Evolutionary conservation across 2,329 filamentous ascomycete species (phyloP), one percentile per base, ranked within the genome.

Genomic region (Neopestalotiopsis rosae): DNA sequence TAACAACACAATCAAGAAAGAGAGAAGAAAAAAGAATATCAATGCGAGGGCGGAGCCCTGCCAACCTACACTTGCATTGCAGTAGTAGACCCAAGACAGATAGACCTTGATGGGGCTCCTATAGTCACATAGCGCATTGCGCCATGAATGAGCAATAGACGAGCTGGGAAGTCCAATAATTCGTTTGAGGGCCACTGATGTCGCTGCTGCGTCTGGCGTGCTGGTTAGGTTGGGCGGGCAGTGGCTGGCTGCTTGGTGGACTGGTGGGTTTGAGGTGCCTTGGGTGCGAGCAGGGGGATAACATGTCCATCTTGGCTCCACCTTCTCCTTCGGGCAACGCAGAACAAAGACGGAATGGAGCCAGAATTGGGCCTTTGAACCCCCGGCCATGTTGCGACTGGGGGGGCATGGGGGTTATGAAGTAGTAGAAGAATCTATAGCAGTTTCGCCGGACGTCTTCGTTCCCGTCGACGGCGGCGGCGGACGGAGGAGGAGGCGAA

Each of bases 291-390:
- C 32, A 20, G 30, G 34, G 59, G 59, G 32, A n/a, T 34, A 9
- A 20, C n/a, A 59, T 59, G 24, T 59, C 30, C 32, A n/a, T 9
- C 17, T 34, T 62, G n/a, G 59, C 59, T 62, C 59, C 59, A 62
- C 59, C 59, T 62, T 62, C 59, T 62, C 28, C 30, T 38, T 62
- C 59, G 32, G 34, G 59, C 34, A 62, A 62, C 30, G 30, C 32
- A 62, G 32, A 38, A 30, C 34, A 62, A 38, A 40, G 34, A 28
- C 59, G 59, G n/a, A 62, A 34, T 52, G 45, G 45, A 52, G 45
- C n/a, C 45, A 24, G 45, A 52, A 52, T 52, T 17, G 45, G 45
- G 45, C 45, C 45, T 52, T 52, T 24, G 45, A n/a, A 9, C 45
- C 45, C 45, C 34, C 34, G 34, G 34, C 34, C 24, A 28, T 28